These are phyloP conservation scores for Emergomyces pasteurianus DNA, from an alignment of 2,329 filamentous ascomycete species.

Conservation along the genomic window DNA sequence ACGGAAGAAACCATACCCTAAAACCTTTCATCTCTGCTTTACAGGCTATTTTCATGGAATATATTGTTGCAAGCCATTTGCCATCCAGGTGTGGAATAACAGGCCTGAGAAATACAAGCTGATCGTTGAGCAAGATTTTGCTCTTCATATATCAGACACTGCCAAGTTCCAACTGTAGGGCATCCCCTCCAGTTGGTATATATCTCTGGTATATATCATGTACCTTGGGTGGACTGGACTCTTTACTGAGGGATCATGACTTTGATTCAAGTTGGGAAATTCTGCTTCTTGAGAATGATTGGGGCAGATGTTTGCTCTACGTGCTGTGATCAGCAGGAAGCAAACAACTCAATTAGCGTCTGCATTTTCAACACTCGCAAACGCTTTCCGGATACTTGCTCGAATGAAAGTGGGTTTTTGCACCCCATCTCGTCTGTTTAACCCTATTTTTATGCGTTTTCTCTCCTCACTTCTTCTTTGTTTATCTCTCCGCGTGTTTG, in stretches of 20 bases:
- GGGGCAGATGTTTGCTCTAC: background rate
- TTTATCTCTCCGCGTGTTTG: background rate
- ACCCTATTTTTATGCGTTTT: background rate
- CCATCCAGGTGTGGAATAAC: background rate
- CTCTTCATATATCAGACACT: background rate
- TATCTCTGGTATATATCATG: background rate
- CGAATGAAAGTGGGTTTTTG: background rate
- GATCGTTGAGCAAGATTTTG: background rate
- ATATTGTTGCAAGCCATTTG: background rate
- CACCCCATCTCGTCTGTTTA: background rate
- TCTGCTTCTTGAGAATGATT: no score
- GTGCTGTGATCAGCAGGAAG: background rate
- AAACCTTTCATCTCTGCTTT: background rate
- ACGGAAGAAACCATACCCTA: background rate
- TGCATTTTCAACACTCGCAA: background rate
- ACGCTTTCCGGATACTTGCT: background rate
- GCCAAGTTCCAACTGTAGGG: background rate
- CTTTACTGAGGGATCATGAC: background rate
- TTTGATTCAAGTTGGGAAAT: background rate
- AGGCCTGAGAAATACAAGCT: background rate
- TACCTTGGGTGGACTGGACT: background rate
- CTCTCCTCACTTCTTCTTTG: background rate
- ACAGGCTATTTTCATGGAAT: background rate
- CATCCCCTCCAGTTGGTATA: background rate
- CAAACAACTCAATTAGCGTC: background rate